Conservation (phyloP, 176 grass and related monocot species). For the Juncus inflexus region DNA sequence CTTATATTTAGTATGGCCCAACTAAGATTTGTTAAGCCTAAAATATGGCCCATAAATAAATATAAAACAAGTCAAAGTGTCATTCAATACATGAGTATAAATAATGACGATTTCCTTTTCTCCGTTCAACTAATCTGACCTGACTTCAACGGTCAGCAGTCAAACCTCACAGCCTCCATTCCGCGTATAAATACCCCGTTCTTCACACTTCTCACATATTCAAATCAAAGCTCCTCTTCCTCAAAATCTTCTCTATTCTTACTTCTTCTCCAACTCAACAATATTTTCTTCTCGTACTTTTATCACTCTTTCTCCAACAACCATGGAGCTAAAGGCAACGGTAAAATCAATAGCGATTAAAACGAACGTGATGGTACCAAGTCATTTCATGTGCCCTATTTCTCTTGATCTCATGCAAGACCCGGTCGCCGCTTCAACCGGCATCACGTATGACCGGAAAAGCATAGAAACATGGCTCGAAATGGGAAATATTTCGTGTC, state of each 20-base stretch:
- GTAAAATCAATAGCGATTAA: not conserved
- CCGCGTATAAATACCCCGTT: not conserved
- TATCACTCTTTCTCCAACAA: not conserved
- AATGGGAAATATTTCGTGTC: slow-evolving; percentile 46
- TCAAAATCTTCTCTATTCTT: not conserved
- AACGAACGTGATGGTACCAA: slow-evolving; percentile 25
- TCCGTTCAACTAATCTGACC: not conserved
- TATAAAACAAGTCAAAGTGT: slow-evolving; percentile 1
- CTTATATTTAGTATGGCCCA: no score
- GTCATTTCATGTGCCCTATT: slow-evolving; percentile 71
- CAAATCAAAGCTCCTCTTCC: not conserved
- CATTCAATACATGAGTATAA: not conserved
- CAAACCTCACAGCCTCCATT: slow-evolving; percentile 13
- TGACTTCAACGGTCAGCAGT: slow-evolving; percentile 23
- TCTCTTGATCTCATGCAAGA: slow-evolving; percentile 79
- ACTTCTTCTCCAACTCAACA: not conserved
- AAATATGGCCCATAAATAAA: no score
- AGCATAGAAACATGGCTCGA: slow-evolving; percentile 73
- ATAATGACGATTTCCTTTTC: no score
- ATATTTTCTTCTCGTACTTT: no score
- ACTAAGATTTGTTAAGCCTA: no score
- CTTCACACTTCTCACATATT: slow-evolving; percentile 3
- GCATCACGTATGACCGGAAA: slow-evolving; percentile 75
- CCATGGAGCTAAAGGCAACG: not conserved
- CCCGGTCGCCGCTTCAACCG: slow-evolving; percentile 60